A percentile compares a stretch with the other conserved stretches of the same genome.
These are phyloP conservation scores for Ganoderma sinense DNA, from an alignment of 1,284 basidiomycete species.

Conservation along the genomic window DNA sequence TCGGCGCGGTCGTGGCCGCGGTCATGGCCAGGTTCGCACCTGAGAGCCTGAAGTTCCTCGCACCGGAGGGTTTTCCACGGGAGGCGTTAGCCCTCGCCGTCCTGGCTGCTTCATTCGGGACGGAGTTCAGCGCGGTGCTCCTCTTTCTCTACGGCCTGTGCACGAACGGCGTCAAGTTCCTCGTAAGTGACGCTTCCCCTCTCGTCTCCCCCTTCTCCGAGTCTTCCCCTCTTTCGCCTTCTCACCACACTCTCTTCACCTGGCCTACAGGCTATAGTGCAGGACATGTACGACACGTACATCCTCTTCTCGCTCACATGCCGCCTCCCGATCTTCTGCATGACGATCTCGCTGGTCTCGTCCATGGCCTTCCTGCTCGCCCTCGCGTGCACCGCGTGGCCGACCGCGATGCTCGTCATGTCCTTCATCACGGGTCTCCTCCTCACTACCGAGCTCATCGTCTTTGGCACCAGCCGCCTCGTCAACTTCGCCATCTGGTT, in stretches of 20 bases:
- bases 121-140: constrained; percentile 68
- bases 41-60: constrained; percentile 45
- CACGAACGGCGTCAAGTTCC: constrained; percentile 56
- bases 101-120: constrained; percentile 66
- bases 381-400: constrained; percentile 69
- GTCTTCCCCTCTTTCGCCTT: no score
- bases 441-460: constrained; percentile 68
- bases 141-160: constrained; percentile 62
- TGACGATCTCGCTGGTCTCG: constrained; percentile 58
- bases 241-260: no score
- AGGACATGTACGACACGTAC: constrained; percentile 64
- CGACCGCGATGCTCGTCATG: constrained; percentile 61
- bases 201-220: not conserved
- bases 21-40: constrained; percentile 66
- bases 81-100: constrained; percentile 61
- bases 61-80: not conserved
- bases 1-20: constrained; percentile 42
- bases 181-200: constrained; percentile 56
- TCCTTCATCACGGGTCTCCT: constrained; percentile 63
- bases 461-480: constrained; percentile 56
- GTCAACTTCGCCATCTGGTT: constrained; percentile 33
- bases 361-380: constrained; percentile 65
- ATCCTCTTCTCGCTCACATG: constrained; percentile 73
- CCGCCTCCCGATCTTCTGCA: constrained; percentile 64
- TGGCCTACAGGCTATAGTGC: constrained; percentile 51